Evolutionary conservation across 352 stramenopile species (phyloP).

Genomic region (Phytopythium vexans): DNA sequence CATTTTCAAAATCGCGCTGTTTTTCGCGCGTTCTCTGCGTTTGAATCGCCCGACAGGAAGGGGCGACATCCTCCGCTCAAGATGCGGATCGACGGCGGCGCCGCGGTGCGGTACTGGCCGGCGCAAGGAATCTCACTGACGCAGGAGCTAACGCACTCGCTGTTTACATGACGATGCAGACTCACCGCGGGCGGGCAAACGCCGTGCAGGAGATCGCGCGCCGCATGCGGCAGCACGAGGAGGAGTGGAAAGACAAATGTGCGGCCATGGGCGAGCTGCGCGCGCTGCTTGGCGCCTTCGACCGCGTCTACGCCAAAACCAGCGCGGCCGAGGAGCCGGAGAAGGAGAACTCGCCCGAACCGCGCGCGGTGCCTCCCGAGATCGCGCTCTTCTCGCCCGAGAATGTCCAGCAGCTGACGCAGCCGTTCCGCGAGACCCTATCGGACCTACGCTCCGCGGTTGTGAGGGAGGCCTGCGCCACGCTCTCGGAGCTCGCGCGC

Average conservation of each 20-base stretch:
- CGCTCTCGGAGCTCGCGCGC: slow-evolving; percentile 35
- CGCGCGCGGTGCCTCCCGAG: background rate
- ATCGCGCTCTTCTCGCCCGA: slow-evolving; percentile 33
- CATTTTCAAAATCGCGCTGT: slow-evolving; percentile 2
- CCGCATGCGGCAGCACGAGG: slow-evolving; percentile 43
- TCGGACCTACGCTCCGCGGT: slow-evolving; percentile 56
- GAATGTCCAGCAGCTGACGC: slow-evolving; percentile 49
- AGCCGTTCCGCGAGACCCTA: slow-evolving; percentile 55
- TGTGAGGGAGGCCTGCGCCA: slow-evolving; percentile 57
- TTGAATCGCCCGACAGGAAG: background rate
- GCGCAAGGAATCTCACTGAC: background rate
- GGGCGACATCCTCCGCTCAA: too few relatives aligned
- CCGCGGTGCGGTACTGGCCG: too few relatives aligned
- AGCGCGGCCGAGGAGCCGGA: slow-evolving; percentile 4
- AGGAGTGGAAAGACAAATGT: slow-evolving; percentile 64
- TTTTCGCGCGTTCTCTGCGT: background rate
- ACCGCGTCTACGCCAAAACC: slow-evolving; percentile 4
- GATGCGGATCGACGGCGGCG: too few relatives aligned
- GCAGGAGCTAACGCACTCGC: background rate
- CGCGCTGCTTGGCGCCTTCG: slow-evolving; percentile 22
- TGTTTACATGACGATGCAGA: slow-evolving; percentile 15
- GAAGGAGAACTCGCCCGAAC: slow-evolving; percentile 1
- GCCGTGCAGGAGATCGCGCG: slow-evolving; percentile 42
- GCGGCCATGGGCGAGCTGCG: slow-evolving; percentile 42
- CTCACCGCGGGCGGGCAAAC: slow-evolving; percentile 49